Evolutionary conservation across 768 basidiomycete genomes (phyloP), one percentile per base, ranked within the genome.

Genomic region (Lepiota brunneoincarnata): DNA sequence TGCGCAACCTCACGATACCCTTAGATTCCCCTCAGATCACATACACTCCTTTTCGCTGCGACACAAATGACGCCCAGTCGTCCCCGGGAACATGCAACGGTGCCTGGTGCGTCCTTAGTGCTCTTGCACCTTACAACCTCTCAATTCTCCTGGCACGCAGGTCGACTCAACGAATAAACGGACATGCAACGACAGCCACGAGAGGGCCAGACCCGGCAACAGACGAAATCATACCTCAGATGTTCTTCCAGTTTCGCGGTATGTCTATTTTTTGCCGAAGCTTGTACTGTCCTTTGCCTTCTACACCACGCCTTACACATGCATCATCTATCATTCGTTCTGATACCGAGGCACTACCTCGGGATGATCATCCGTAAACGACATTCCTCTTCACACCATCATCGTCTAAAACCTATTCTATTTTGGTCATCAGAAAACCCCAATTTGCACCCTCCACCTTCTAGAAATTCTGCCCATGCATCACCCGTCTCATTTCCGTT

Each of bases 211-310:
- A 71, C 59, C 61, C 72, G 36, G 66, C 65, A 37, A 67, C 74
- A 14, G 72, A 64, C 18, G 65, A 75, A 51, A 71, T 80, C 36
- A 65, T 81, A 54, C 83, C 82, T 1, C 83, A 84, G 54, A 70
- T 84, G 69, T 84, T 83, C 60, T 63, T 85, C 51, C 70, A 68
- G 28, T 81, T 83, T 66, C 72, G 71, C 70, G 83, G 83, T 81
- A 58, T 58, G 26, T 20, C 36, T 47, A 49, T 44, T 45, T n/a
- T 20, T 20, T 44, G 14, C 36, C 23, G 20, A 18, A 35, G 17
- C 12, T 47, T 47, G 15, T 47, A 4, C 28, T 26, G 5, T n/a
- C 7, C 7, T 37, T 15, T 11, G 9, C 21, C 11, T 49, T 21
- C 12, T 20, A 18, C 35, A 37, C 38, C 39, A 50, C 49, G 17